A percentile compares a stretch with the other conserved stretches of the same genome.
Conservation (phyloP, 169 alveolate species). For the Theileria luwenshuni region DNA sequence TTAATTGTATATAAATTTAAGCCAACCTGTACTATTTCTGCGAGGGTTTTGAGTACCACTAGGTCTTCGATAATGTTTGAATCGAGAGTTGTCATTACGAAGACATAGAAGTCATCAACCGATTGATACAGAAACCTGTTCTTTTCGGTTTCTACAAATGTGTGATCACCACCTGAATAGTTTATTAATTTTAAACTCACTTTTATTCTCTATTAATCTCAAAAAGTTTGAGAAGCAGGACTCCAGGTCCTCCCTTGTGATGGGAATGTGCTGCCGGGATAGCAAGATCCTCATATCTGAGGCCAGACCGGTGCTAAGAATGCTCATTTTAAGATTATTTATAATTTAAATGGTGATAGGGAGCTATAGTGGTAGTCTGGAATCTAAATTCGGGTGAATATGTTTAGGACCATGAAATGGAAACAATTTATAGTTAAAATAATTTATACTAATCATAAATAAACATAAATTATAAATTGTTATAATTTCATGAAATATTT, state of each 20-base stretch:
- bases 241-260: constrained; percentile 58
- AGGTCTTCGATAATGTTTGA: constrained; percentile 78
- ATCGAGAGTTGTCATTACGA: constrained; percentile 77
- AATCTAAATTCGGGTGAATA: neutral
- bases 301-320: constrained; percentile 64
- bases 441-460: neutral
- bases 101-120: constrained; percentile 74
- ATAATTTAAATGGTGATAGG: neutral
- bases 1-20: neutral
- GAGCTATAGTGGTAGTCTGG: no score
- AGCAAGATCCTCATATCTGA: constrained; percentile 64
- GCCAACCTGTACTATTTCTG: constrained; percentile 75
- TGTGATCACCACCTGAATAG: constrained; percentile 67
- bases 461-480: no score
- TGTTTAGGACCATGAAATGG: no score
- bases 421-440: no score
- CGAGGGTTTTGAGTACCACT: constrained; percentile 72
- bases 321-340: constrained; percentile 34
- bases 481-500: no score
- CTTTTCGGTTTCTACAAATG: constrained; percentile 76
- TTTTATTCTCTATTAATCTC: constrained; percentile 49
- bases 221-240: constrained; percentile 41
- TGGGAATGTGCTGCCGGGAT: constrained; percentile 60
- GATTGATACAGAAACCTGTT: constrained; percentile 79
- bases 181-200: constrained; percentile 16